phyloP scores from a whole-genome alignment of 768 basidiomycete species.

The Hericium coralloides region DNA sequence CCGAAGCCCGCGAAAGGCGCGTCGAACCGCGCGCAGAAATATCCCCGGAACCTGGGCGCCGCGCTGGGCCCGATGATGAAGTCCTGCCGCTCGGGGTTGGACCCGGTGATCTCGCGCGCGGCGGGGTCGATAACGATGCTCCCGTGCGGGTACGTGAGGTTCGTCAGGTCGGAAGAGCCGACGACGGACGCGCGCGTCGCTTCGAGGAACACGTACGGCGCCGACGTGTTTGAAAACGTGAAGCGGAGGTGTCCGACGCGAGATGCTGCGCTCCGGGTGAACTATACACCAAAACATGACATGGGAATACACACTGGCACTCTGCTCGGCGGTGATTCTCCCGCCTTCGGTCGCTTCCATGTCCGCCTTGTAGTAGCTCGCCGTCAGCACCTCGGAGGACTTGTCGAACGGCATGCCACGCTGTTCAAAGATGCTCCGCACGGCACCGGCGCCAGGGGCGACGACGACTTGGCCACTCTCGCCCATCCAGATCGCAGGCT shows the following conservation, averaged over 20 bases:
- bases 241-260: conserved; percentile 69
- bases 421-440: conserved; percentile 47
- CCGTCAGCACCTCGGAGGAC: conserved; percentile 42
- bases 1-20: conserved; percentile 38
- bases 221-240: conserved; percentile 37
- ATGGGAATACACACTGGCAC: conserved; percentile 40
- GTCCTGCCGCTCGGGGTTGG: conserved; percentile 63
- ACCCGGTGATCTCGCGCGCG: conserved; percentile 47
- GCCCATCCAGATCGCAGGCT: conserved; percentile 88
- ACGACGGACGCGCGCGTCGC: conserved; percentile 55
- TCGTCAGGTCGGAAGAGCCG: conserved; percentile 38
- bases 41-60: conserved; percentile 27
- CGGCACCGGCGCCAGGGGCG: conserved; percentile 43
- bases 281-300: background rate
- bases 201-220: conserved; percentile 59
- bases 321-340: conserved; percentile 46
- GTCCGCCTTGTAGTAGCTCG: conserved; percentile 49
- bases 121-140: conserved; percentile 35
- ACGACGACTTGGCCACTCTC: conserved; percentile 60
- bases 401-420: conserved; percentile 47
- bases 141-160: conserved; percentile 48
- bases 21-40: conserved; percentile 55
- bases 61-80: conserved; percentile 48
- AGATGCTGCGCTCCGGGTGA: conserved; percentile 38
- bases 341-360: conserved; percentile 45